Evolutionary conservation across 257 asterid species (phyloP), one percentile per base, ranked within the genome.

Genomic region (Sherardia arvensis): DNA sequence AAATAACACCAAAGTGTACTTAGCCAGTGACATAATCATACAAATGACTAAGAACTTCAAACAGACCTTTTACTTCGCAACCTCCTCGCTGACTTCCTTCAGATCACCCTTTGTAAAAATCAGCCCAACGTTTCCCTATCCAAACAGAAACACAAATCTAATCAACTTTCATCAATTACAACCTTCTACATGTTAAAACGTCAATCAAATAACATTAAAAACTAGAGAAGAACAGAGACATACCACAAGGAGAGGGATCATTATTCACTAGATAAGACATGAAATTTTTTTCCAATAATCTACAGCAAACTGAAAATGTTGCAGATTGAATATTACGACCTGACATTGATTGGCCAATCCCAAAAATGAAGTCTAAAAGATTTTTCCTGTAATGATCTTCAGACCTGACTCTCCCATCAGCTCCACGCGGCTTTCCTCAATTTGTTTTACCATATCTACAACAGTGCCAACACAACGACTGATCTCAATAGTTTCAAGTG

Each of bases 21-120:
- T n/a, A n/a, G n/a, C 64, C 0, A n/a, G 4, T 7, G 21, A 30
- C 18, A 38, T 38, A 38, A 38, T 1, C 15, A 36, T 32, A 1
- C 0, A 36, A 40, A 40, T 1, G 0, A 43, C 20, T 7, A 43
- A 43, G 47, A 32, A 0, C 32, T 18, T 65, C 8, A 34, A 1
- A 10, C 66, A 2, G 32, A 91, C 99, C 95, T 89, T 85, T 87
- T 87, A 90, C 71, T 93, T 93, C 0, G 88, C 90, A 11, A 93
- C 97, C 81, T 93, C 99, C 74, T 93, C 97, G 3, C 96, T 93
- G 65, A 93, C 96, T 85, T 93, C 99, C 80, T 93, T 93, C 82
- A 93, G 48, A 69, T 93, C 99, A 56, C 99, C 99, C 85, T 89
- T 89, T 61, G 99, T 87, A 66, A 92, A 92, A 67, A 92, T 89